phyloP scores from a whole-genome alignment of 78 protist genomes.

The Guillardia theta region DNA sequence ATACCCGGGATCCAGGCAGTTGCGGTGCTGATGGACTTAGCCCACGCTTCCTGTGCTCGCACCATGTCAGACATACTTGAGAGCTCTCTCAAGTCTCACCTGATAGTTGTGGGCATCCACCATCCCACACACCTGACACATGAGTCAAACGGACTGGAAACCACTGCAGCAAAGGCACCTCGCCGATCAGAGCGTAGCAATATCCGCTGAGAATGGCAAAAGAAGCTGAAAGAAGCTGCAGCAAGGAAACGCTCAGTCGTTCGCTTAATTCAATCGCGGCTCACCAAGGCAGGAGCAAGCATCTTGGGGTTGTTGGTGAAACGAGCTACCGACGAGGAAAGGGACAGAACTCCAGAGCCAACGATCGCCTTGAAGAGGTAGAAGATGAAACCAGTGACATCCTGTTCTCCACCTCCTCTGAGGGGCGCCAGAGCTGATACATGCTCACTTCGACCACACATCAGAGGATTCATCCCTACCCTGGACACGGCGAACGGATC shows the following conservation, averaged over 20 bases:
- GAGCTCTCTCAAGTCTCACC: too few species aligned
- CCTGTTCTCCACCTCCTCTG: too few species aligned
- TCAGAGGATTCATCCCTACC: too few species aligned
- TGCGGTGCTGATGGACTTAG: not conserved
- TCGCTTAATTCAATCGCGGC: too few species aligned
- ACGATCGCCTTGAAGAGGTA: slow-evolving; percentile 2
- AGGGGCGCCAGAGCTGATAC: too few species aligned
- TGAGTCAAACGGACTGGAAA: too few species aligned
- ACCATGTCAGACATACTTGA: not conserved
- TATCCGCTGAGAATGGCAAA: not conserved
- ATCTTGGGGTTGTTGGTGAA: not conserved
- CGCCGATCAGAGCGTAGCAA: not conserved
- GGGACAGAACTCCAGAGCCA: not conserved
- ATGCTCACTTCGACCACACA: too few species aligned
- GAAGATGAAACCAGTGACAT: not conserved
- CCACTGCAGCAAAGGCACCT: not conserved
- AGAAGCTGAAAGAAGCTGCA: not conserved
- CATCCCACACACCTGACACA: not conserved
- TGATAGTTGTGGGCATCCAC: not conserved
- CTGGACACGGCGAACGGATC: too few species aligned
- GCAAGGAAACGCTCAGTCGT: too few species aligned
- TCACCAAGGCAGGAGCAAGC: not conserved
- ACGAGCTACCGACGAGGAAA: not conserved
- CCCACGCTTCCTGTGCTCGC: not conserved
- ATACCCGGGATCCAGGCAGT: slow-evolving; percentile 1